phyloP scores from a whole-genome alignment of 805 yeast species.

The Huiozyma sinensis region DNA sequence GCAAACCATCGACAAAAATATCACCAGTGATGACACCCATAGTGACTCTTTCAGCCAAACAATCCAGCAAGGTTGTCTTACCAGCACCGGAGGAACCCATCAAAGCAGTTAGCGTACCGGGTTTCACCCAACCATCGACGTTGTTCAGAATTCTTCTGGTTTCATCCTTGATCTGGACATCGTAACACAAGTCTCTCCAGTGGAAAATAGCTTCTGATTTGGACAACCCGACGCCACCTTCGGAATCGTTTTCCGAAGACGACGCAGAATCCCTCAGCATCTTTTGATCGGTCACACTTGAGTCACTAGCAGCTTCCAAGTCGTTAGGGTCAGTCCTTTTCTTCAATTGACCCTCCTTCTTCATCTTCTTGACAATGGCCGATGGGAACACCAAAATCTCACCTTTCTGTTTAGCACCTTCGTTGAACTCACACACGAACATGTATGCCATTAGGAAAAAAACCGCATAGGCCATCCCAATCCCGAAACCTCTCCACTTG shows the following conservation, averaged over 20 bases:
- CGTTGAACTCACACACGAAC: slow-evolving; percentile 43
- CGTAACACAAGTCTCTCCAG: slow-evolving; percentile 69
- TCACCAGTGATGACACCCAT: slow-evolving; percentile 64
- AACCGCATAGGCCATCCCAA: slow-evolving; percentile 43
- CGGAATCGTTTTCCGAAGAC: slow-evolving; percentile 5
- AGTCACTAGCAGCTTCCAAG: slow-evolving; percentile 11
- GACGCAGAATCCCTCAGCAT: slow-evolving; percentile 15
- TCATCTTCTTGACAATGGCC: slow-evolving; percentile 36
- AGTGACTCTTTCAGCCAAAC: slow-evolving; percentile 59
- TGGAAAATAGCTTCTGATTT: slow-evolving; percentile 47
- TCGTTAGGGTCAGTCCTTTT: slow-evolving; percentile 16
- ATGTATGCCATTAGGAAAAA: slow-evolving; percentile 48
- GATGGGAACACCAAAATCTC: slow-evolving; percentile 54
- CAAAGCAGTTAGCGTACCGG: slow-evolving; percentile 70
- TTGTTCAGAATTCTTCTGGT: slow-evolving; percentile 49
- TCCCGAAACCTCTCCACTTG: slow-evolving; percentile 59
- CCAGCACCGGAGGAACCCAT: slow-evolving; percentile 80
- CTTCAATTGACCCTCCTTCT: slow-evolving; percentile 29
- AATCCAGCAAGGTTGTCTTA: slow-evolving; percentile 63
- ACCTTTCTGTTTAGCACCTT: slow-evolving; percentile 61
- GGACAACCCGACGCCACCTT: slow-evolving; percentile 18
- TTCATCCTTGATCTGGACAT: slow-evolving; percentile 52
- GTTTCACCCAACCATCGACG: slow-evolving; percentile 77
- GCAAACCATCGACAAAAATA: slow-evolving; percentile 53
- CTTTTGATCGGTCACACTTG: slow-evolving; percentile 15